Percentiles rank a stretch among this genome's conserved stretches.
Conservation (phyloP, 75 land plant species). For the Cupressus sempervirens region DNA sequence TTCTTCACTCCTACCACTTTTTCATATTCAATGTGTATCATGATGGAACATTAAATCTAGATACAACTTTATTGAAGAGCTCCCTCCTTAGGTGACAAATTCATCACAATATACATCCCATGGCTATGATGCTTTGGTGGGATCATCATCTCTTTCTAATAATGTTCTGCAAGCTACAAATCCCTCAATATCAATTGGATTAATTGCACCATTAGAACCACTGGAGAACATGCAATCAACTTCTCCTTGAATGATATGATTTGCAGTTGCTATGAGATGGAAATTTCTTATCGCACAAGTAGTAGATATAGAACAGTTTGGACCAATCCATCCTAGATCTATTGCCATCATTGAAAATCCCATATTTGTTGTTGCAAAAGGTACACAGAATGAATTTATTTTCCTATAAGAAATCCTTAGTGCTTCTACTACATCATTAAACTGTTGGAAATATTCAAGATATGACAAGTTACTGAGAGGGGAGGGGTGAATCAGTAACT, state of each 20-base stretch:
- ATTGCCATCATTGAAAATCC: constrained; percentile 52
- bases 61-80: no score
- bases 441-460: no score
- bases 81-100: no score
- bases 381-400: constrained; percentile 49
- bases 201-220: constrained; percentile 49
- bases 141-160: constrained; percentile 49
- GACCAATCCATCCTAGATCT: constrained; percentile 51
- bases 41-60: no score
- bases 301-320: no score
- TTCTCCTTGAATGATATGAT: constrained; percentile 43
- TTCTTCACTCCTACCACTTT: no score
- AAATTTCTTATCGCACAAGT: constrained; percentile 58
- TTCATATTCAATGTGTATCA: no score
- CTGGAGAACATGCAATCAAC: constrained; percentile 48
- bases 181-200: constrained; percentile 44
- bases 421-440: constrained; percentile 46
- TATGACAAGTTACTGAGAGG: no score
- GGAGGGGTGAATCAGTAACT: no score
- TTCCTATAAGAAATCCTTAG: constrained; percentile 35
- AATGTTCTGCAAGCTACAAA: constrained; percentile 55
- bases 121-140: constrained; percentile 43
- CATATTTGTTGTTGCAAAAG: constrained; percentile 45
- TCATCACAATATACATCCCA: constrained; percentile 55
- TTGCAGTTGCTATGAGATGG: constrained; percentile 41